phyloP scores from a whole-genome alignment of 805 yeast genomes.

The Isabelozyma rhagii region DNA sequence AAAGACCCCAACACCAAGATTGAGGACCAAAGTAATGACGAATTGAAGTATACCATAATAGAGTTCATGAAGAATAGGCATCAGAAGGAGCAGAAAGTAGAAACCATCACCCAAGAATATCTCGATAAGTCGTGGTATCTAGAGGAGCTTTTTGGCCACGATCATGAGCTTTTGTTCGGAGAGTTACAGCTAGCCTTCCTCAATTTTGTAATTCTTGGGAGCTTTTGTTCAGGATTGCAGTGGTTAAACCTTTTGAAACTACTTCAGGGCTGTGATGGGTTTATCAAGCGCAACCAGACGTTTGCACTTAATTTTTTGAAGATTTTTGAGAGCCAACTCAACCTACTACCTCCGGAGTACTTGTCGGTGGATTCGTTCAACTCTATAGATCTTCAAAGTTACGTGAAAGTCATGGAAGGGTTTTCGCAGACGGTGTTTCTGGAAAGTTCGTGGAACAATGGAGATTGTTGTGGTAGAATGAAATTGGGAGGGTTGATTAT shows the following conservation, averaged over 20 bases:
- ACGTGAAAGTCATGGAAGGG: slow-evolving; percentile 15
- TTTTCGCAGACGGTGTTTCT: slow-evolving; percentile 12
- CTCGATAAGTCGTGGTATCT: slow-evolving; percentile 65
- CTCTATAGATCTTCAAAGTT: slow-evolving; percentile 14
- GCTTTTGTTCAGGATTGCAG: slow-evolving; percentile 60
- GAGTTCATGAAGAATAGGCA: slow-evolving; percentile 38
- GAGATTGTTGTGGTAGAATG: slow-evolving; percentile 16
- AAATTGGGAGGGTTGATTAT: slow-evolving; percentile 12
- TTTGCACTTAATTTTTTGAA: slow-evolving; percentile 30
- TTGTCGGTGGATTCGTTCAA: slow-evolving; percentile 8
- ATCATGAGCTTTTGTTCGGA: slow-evolving; percentile 33
- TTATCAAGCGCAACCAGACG: slow-evolving; percentile 15
- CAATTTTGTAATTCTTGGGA: slow-evolving; percentile 52
- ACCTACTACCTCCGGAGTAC: slow-evolving; percentile 42
- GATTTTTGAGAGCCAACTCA: slow-evolving; percentile 34
- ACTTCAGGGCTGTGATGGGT: slow-evolving; percentile 25
- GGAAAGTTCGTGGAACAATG: slow-evolving; percentile 4
- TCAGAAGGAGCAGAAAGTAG: slow-evolving; percentile 15
- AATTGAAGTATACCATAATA: slow-evolving; percentile 40
- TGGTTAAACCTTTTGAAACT: slow-evolving; percentile 56
- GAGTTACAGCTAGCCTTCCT: slow-evolving; percentile 56
- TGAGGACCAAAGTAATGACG: slow-evolving; percentile 26
- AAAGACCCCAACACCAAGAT: slow-evolving; percentile 12
- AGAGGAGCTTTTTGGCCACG: slow-evolving; percentile 30
- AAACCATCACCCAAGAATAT: slow-evolving; percentile 47